Percentiles rank a stretch among this genome's conserved stretches.
These are phyloP conservation scores for Nadsonia starkeyi-henricii DNA, from an alignment of 1,139 yeast species.

Conservation along the genomic window DNA sequence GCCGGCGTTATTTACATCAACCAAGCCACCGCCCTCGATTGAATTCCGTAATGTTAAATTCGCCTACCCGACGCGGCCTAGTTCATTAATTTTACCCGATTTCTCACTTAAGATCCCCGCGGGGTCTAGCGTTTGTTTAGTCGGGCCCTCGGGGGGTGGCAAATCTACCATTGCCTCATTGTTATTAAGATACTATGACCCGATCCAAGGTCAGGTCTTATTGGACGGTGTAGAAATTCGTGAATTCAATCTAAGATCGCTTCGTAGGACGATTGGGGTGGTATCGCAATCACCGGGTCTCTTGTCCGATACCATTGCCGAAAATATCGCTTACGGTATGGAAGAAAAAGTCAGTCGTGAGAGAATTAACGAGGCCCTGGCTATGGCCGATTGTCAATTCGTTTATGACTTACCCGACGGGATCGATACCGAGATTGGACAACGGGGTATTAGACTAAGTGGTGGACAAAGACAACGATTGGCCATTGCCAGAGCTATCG, in stretches of 20 bases:
- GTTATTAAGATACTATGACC: constrained; percentile 48
- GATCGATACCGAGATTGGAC: constrained; percentile 75
- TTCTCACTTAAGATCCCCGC: constrained; percentile 54
- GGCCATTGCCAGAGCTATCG: constrained; percentile 85
- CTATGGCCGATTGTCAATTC: constrained; percentile 23
- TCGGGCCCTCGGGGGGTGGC: constrained; percentile 87
- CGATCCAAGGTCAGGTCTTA: constrained; percentile 42
- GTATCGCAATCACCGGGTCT: constrained; percentile 80
- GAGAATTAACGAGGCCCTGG: constrained; percentile 13
- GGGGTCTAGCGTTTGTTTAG: constrained; percentile 82
- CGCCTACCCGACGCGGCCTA: constrained; percentile 78
- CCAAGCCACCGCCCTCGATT: constrained; percentile 39
- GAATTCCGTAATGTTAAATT: constrained; percentile 55
- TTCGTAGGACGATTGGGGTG: constrained; percentile 55
- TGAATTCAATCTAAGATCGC: constrained; percentile 43
- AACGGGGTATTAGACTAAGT: constrained; percentile 86
- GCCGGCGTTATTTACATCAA: constrained; percentile 23
- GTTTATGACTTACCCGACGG: constrained; percentile 48
- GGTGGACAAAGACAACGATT: constrained; percentile 98
- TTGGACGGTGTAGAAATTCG: constrained; percentile 50
- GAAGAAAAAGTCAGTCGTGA: constrained; percentile 17
- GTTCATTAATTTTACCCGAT: constrained; percentile 50
- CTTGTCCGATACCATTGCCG: constrained; percentile 62
- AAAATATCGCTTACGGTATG: constrained; percentile 69
- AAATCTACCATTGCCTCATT: constrained; percentile 69